Percentiles rank a stretch among this genome's conserved stretches.
Evolutionary conservation across 1,284 basidiomycete species (phyloP).

Genomic region (Trichosporon sp.): DNA sequence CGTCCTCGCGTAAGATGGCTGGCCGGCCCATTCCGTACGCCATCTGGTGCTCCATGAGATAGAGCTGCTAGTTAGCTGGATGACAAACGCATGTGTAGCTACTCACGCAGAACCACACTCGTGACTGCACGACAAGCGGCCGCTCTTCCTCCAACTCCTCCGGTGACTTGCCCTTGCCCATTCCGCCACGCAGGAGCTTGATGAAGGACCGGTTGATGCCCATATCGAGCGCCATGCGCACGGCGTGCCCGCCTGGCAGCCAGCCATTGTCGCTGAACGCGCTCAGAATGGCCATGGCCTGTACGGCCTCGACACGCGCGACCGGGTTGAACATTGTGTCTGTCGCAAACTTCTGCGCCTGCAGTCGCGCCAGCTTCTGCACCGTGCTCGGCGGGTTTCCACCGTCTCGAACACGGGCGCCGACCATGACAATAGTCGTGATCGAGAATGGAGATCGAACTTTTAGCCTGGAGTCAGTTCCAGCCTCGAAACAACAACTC

Average conservation of each 20-base stretch:
- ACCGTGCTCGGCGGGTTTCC: constrained; percentile 51
- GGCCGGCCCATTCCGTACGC: constrained; percentile 89
- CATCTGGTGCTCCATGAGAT: constrained; percentile 89
- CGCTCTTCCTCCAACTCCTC: constrained; percentile 63
- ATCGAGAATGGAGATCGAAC: constrained; percentile 47
- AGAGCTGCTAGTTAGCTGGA: constrained; percentile 52
- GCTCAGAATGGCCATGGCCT: constrained; percentile 81
- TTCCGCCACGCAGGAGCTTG: constrained; percentile 67
- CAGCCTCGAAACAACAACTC: constrained; percentile 8
- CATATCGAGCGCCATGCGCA: constrained; percentile 86
- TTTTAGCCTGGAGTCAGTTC: constrained; percentile 26
- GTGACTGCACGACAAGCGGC: constrained; percentile 69
- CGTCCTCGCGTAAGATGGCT: constrained; percentile 84
- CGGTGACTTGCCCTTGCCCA: constrained; percentile 58
- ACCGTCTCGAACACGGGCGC: constrained; percentile 77
- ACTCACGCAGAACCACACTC: constrained; percentile 73
- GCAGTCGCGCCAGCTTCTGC: constrained; percentile 53
- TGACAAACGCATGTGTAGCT: too few relatives aligned
- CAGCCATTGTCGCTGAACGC: constrained; percentile 90
- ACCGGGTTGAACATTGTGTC: constrained; percentile 81
- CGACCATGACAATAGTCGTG: constrained; percentile 83
- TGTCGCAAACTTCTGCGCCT: constrained; percentile 65
- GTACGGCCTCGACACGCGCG: constrained; percentile 73
- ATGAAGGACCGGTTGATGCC: constrained; percentile 88
- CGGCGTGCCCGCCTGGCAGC: constrained; percentile 81